phyloP scores from a whole-genome alignment of 441 rosid genomes.

The Pelargonium fulgidum region DNA sequence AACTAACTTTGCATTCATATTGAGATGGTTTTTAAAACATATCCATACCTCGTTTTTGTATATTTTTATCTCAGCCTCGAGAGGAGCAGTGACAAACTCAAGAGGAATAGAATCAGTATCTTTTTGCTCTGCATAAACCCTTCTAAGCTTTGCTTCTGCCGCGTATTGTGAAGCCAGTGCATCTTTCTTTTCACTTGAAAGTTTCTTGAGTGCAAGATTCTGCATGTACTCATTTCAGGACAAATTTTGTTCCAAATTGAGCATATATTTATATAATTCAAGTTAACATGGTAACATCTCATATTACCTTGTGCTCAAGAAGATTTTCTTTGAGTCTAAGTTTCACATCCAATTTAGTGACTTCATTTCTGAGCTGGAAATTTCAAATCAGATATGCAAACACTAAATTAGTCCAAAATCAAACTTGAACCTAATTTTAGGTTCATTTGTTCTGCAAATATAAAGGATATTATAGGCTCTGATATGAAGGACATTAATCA shows the following conservation, averaged over 20 bases:
- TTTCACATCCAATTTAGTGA: slow-evolving; percentile 46
- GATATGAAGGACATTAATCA: too few relatives aligned
- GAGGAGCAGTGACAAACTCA: slow-evolving; percentile 67
- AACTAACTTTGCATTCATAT: not conserved
- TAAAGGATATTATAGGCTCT: too few relatives aligned
- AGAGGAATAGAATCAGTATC: slow-evolving; percentile 58
- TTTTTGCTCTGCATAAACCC: slow-evolving; percentile 55
- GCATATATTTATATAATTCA: not conserved
- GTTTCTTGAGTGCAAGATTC: slow-evolving; percentile 72
- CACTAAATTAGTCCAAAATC: not conserved
- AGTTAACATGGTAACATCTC: not conserved
- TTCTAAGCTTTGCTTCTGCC: slow-evolving; percentile 75
- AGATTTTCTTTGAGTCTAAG: slow-evolving; percentile 40
- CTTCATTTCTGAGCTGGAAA: slow-evolving; percentile 52
- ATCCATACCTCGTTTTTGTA: slow-evolving; percentile 56
- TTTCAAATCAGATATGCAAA: not conserved
- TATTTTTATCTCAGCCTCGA: slow-evolving; percentile 73
- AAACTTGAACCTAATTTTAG: too few relatives aligned
- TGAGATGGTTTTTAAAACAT: not conserved
- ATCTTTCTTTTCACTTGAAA: slow-evolving; percentile 57
- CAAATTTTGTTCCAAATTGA: not conserved
- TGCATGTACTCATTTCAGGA: slow-evolving; percentile 19
- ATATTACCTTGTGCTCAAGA: slow-evolving; percentile 60
- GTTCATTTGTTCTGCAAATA: too few relatives aligned
- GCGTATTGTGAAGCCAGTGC: slow-evolving; percentile 80